These are phyloP conservation scores for Alternaria arborescens DNA, from an alignment of 2,329 filamentous ascomycete species.

Conservation along the genomic window DNA sequence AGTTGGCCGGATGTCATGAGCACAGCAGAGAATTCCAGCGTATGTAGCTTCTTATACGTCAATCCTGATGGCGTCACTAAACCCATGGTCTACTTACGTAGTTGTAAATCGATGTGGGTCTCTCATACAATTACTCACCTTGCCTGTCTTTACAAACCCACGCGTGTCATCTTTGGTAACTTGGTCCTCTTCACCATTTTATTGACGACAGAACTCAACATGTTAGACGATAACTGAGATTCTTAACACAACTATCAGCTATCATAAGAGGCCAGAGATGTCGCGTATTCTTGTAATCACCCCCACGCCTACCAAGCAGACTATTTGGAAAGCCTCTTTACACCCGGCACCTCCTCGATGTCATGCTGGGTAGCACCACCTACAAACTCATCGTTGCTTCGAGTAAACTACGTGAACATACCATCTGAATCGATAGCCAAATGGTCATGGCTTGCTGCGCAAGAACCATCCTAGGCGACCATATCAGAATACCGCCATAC, in stretches of 20 bases:
- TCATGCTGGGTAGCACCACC: too few relatives aligned
- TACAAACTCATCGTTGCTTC: too few relatives aligned
- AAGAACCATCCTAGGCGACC: rapidly evolving
- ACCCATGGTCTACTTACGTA: too few relatives aligned
- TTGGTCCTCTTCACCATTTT: background rate
- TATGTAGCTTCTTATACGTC: background rate
- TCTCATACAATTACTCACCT: background rate
- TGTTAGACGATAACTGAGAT: background rate
- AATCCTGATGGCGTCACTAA: rapidly evolving
- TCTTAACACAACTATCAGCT: rapidly evolving
- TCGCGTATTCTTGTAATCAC: too few relatives aligned
- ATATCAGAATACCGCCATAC: too few relatives aligned
- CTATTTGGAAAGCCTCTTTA: too few relatives aligned
- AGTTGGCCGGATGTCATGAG: too few relatives aligned
- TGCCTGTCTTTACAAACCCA: rapidly evolving
- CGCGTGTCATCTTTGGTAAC: background rate
- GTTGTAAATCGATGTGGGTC: rapidly evolving
- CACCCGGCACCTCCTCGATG: too few relatives aligned
- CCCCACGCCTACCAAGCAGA: too few relatives aligned
- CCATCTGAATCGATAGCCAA: too few relatives aligned
- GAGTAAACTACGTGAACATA: too few relatives aligned
- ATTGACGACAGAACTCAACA: background rate
- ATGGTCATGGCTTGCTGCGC: too few relatives aligned
- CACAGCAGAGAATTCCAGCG: background rate
- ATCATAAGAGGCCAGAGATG: rapidly evolving